A percentile compares a stretch with the other conserved stretches of the same genome.
phyloP scores from a whole-genome alignment of 2,329 filamentous ascomycete species.

The Xylaria sp. region DNA sequence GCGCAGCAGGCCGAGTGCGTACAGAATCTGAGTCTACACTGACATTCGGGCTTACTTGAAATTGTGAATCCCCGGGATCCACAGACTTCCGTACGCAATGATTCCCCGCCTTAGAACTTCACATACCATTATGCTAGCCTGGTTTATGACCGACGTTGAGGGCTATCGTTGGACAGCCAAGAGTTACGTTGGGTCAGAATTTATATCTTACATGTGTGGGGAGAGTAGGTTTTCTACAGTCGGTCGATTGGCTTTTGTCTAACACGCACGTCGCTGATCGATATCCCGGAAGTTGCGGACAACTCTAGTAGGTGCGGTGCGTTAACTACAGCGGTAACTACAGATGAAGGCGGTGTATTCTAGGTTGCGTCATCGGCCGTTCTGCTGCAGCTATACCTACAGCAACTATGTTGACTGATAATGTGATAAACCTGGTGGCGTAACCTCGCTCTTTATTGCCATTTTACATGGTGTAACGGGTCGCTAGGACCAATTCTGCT shows the following conservation, averaged over 20 bases:
- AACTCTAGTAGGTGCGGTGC: not conserved
- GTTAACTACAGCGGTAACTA: not conserved
- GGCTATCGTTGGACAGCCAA: too few relatives aligned
- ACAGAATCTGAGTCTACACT: not conserved
- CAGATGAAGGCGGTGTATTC: not conserved
- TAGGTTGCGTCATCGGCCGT: not conserved
- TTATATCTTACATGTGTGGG: too few relatives aligned
- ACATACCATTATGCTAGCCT: too few relatives aligned
- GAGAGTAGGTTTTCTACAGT: too few relatives aligned
- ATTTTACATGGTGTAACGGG: not conserved
- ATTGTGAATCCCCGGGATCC: too few relatives aligned
- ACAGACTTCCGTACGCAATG: too few relatives aligned
- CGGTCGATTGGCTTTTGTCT: too few relatives aligned
- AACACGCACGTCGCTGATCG: not conserved
- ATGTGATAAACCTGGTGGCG: not conserved
- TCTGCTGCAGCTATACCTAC: not conserved
- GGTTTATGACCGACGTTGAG: too few relatives aligned
- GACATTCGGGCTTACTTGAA: too few relatives aligned
- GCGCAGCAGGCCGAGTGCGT: not conserved
- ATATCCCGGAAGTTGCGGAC: not conserved
- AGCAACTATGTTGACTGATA: not conserved
- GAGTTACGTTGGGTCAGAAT: too few relatives aligned
- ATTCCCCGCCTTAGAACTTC: too few relatives aligned
- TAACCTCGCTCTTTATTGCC: constrained; percentile 3
- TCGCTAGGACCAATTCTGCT: not conserved